Percentiles rank a stretch among this genome's conserved stretches.
Conservation (phyloP, 805 yeast species). For the Saccharomycopsis guyanensis region DNA sequence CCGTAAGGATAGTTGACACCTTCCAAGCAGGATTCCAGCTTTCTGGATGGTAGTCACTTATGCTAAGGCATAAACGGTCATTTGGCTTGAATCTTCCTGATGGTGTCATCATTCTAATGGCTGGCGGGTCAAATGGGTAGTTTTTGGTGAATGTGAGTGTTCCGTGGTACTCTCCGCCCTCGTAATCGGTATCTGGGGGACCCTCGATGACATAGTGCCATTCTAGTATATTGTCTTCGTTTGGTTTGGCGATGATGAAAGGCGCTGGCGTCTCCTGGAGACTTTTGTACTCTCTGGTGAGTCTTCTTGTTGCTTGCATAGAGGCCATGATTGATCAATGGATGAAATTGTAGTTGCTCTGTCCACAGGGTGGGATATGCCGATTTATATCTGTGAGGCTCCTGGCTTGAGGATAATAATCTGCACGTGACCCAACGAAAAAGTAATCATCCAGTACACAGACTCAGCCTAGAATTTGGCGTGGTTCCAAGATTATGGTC, state of each 20-base stretch:
- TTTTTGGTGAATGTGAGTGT: conserved; percentile 74
- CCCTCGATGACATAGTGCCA: conserved; percentile 94
- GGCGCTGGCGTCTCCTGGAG: conserved; percentile 81
- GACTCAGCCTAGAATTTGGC: too few species aligned
- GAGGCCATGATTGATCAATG: too few species aligned
- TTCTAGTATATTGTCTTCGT: conserved; percentile 78
- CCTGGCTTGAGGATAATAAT: too few species aligned
- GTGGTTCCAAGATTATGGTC: too few species aligned
- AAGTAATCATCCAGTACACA: too few species aligned
- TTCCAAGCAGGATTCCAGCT: conserved; percentile 97
- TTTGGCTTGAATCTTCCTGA: conserved; percentile 80
- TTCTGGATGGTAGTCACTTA: conserved; percentile 93
- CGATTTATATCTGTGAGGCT: too few species aligned
- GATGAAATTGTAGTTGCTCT: too few species aligned
- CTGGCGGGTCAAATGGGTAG: conserved; percentile 88
- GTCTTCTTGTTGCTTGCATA: conserved; percentile 38
- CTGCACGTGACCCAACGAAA: too few species aligned
- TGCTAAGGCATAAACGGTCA: conserved; percentile 78
- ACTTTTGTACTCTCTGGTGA: conserved; percentile 74
- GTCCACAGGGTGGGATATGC: too few species aligned
- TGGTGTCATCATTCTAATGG: conserved; percentile 84
- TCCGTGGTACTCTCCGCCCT: conserved; percentile 85
- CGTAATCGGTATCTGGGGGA: conserved; percentile 84
- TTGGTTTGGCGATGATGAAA: conserved; percentile 74
- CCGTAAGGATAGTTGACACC: conserved; percentile 80